These are phyloP conservation scores for Fusarium pseudograminearum DNA, from an alignment of 2,329 filamentous ascomycete genomes.

Conservation along the genomic window DNA sequence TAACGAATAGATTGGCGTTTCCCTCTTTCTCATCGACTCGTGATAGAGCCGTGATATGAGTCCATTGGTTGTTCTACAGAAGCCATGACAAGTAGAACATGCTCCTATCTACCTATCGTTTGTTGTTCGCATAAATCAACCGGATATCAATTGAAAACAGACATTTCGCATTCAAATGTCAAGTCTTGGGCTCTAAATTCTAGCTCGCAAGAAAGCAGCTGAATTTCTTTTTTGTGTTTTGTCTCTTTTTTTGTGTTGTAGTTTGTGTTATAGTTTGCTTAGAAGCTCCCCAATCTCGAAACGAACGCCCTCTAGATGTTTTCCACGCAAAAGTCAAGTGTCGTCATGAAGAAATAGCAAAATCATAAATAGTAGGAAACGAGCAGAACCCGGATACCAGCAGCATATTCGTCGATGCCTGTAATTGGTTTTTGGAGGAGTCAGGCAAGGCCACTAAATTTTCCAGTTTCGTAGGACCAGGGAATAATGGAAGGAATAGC, in stretches of 20 bases:
- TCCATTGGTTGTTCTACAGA: not conserved
- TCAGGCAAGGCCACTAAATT: conserved; percentile 1
- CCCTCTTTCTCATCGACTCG: conserved; percentile 7
- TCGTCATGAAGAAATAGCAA: conserved; percentile 18
- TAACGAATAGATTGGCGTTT: conserved; percentile 27
- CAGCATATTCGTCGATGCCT: conserved; percentile 19
- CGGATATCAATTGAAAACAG: conserved; percentile 27
- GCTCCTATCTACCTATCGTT: conserved; percentile 10
- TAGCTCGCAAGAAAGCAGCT: conserved; percentile 29
- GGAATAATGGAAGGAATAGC: conserved; percentile 11
- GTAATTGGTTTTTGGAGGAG: conserved; percentile 9
- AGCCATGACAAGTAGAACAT: not conserved
- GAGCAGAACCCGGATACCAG: not conserved
- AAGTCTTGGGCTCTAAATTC: conserved; percentile 26
- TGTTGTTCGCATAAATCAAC: conserved; percentile 15
- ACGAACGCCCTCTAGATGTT: conserved; percentile 46
- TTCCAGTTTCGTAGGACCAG: conserved; percentile 2
- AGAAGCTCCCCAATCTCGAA: conserved; percentile 29
- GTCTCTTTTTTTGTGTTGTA: not conserved
- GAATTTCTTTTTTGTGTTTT: conserved; percentile 2
- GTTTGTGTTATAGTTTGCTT: conserved; percentile 26
- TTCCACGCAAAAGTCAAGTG: conserved; percentile 32
- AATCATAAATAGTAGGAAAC: conserved; percentile 23
- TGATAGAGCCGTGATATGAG: conserved; percentile 12
- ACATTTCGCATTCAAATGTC: conserved; percentile 10